Evolutionary conservation across 2,329 filamentous ascomycete species (phyloP).

Genomic region (Hymenoscyphus occultus): DNA sequence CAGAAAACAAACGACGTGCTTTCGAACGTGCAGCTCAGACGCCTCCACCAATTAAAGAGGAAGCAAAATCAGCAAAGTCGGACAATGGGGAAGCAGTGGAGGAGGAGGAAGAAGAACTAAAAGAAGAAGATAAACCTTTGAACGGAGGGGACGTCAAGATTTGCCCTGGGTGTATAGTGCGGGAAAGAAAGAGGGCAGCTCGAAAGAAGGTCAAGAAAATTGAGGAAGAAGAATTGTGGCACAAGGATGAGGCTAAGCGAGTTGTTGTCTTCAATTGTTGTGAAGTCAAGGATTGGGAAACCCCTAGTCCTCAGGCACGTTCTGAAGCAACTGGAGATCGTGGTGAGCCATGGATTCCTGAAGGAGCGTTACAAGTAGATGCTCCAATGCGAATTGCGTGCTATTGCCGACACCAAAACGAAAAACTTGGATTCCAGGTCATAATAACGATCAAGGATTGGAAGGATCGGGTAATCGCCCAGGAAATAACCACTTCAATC

Average conservation of each 20-base stretch:
- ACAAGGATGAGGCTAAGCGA: conserved; percentile 72
- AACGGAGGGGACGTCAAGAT: conserved; percentile 95
- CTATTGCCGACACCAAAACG: conserved; percentile 92
- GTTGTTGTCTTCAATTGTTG: conserved; percentile 90
- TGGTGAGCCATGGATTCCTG: conserved; percentile 46
- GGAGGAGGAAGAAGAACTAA: conserved; percentile 37
- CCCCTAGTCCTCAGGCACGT: conserved; percentile 51
- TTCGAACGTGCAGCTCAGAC: conserved; percentile 40
- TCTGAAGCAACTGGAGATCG: conserved; percentile 44
- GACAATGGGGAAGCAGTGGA: conserved; percentile 13
- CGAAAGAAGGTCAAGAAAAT: conserved; percentile 92
- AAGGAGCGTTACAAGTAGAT: conserved; percentile 71
- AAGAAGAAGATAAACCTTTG: conserved; percentile 63
- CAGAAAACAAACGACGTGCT: conserved; percentile 63
- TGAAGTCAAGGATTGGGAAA: conserved; percentile 81
- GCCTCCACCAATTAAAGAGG: conserved; percentile 30
- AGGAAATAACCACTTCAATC: conserved; percentile 82
- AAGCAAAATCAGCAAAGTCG: neutral
- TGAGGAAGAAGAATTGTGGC: conserved; percentile 88
- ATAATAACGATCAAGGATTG: conserved; percentile 93
- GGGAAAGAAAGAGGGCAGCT: conserved; percentile 86
- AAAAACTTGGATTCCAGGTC: conserved; percentile 87
- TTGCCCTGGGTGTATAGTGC: conserved; percentile 83
- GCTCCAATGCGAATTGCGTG: conserved; percentile 95
- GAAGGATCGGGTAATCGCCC: conserved; percentile 71